These are phyloP conservation scores for Botryotinia globosa DNA, from an alignment of 2,329 filamentous ascomycete species.

Conservation along the genomic window DNA sequence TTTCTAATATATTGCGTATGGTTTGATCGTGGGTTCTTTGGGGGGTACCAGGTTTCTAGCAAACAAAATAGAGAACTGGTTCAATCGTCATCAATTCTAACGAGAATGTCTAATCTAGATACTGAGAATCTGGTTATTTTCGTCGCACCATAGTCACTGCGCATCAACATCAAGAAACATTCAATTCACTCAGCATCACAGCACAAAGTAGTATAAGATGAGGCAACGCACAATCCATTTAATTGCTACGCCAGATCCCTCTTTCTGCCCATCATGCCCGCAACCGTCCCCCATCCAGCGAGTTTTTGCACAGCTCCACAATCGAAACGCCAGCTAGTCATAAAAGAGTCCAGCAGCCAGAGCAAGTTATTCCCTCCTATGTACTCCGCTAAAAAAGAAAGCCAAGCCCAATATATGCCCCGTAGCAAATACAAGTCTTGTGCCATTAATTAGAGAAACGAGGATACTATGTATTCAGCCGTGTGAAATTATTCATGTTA, in stretches of 20 bases:
- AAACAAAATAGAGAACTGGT: background rate
- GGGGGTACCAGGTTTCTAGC: background rate
- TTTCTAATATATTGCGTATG: background rate
- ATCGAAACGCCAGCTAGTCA: conserved; percentile 17
- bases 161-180: background rate
- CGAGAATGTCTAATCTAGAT: background rate
- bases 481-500: background rate
- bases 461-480: background rate
- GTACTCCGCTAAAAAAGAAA: conserved; percentile 24
- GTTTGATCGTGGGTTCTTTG: background rate
- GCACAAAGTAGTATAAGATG: background rate
- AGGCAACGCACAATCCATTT: background rate
- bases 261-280: background rate
- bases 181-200: background rate
- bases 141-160: background rate
- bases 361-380: conserved; percentile 10
- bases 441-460: conserved; percentile 11
- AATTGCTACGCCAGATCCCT: background rate
- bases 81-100: background rate
- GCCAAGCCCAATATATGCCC: conserved; percentile 25
- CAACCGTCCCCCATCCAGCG: background rate
- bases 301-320: conserved; percentile 1
- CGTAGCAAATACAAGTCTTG: conserved; percentile 18
- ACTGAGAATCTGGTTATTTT: background rate
- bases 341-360: conserved; percentile 9